Conservation (phyloP, 768 basidiomycete species). For the Strobilomyces confusus region DNA sequence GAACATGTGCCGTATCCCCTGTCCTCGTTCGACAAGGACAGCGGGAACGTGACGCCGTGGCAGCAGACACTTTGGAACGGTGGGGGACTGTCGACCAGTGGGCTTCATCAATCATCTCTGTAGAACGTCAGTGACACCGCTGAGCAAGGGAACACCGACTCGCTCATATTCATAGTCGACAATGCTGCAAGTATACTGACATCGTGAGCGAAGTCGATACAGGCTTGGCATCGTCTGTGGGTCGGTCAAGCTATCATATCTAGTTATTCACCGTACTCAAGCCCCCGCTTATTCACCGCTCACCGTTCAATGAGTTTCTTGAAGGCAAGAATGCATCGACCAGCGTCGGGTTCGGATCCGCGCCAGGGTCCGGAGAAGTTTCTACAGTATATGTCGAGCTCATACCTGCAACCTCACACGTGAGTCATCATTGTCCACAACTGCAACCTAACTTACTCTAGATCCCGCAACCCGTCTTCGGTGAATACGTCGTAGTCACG, state of each 20-base stretch:
- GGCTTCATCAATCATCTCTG: too few species aligned
- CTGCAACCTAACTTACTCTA: slow-evolving; percentile 29
- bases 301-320: too few species aligned
- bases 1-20: too few species aligned
- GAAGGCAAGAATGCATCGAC: too few species aligned
- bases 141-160: slow-evolving; percentile 17
- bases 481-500: slow-evolving; percentile 35
- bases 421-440: background rate
- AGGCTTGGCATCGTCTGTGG: slow-evolving; percentile 26
- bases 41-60: too few species aligned
- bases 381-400: slow-evolving; percentile 35
- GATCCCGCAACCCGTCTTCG: too few species aligned
- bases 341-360: slow-evolving; percentile 24
- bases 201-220: slow-evolving; percentile 43
- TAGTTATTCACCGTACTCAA: too few species aligned
- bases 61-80: too few species aligned
- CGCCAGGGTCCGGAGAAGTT: slow-evolving; percentile 29
- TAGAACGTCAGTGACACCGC: background rate
- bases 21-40: too few species aligned
- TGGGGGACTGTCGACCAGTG: too few species aligned
- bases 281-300: background rate
- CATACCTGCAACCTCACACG: slow-evolving; percentile 26
- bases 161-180: slow-evolving; percentile 35
- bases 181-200: slow-evolving; percentile 34
- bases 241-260: too few species aligned